These are phyloP conservation scores for Solanum peruvianum DNA, from an alignment of 257 asterid species.

Conservation along the genomic window DNA sequence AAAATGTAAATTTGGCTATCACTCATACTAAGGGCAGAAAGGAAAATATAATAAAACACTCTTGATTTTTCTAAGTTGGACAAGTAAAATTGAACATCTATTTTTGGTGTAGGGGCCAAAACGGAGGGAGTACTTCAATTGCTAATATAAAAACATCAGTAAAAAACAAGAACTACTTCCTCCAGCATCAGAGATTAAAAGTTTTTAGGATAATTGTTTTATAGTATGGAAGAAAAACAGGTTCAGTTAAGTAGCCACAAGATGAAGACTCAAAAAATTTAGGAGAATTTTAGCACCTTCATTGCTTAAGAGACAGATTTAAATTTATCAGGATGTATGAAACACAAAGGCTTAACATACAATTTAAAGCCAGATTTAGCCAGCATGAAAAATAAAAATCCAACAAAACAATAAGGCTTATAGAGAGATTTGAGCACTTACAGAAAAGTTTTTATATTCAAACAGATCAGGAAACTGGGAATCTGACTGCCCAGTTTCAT, in stretches of 20 bases:
- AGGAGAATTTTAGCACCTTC: not conserved
- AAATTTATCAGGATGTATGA: not conserved
- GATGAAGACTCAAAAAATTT: not conserved
- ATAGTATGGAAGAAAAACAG: not conserved
- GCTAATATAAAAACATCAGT: not conserved
- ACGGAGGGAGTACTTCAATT: not conserved
- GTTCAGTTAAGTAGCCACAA: not conserved
- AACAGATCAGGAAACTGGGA: conserved; percentile 84
- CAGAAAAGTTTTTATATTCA: conserved; percentile 74
- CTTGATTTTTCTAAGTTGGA: not conserved
- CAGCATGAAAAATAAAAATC: not conserved
- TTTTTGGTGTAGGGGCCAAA: not conserved
- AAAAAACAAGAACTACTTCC: not conserved
- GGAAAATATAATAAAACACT: not conserved
- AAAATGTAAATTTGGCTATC: not conserved
- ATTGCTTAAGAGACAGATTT: not conserved
- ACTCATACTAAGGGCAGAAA: not conserved
- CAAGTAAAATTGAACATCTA: not conserved
- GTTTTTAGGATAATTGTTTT: not conserved
- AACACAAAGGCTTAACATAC: not conserved
- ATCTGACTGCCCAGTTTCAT: conserved; percentile 95
- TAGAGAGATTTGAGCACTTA: conserved; percentile 28
- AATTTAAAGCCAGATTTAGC: not conserved
- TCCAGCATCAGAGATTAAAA: not conserved
- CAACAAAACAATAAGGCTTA: not conserved